These are phyloP conservation scores for Alternaria sp. DNA, from an alignment of 2,329 filamentous ascomycete genomes.

Conservation along the genomic window DNA sequence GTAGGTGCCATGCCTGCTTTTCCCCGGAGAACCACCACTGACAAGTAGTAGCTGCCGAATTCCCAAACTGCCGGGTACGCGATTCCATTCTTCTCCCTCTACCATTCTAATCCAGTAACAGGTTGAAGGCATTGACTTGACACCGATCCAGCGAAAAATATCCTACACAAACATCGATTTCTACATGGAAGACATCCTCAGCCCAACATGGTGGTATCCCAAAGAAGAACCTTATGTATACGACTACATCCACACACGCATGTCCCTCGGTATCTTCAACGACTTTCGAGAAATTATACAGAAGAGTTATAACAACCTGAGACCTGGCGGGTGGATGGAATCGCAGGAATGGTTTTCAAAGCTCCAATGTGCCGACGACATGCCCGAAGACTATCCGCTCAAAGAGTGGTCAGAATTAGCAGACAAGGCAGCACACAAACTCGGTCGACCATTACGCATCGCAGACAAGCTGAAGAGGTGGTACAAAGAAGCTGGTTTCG, in stretches of 20 bases:
- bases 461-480: slow-evolving; percentile 63
- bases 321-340: slow-evolving; percentile 64
- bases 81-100: neutral
- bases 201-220: slow-evolving; percentile 65
- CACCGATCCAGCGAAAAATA: slow-evolving; percentile 49
- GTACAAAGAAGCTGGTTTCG: slow-evolving; percentile 66
- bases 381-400: slow-evolving; percentile 58
- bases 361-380: slow-evolving; percentile 62
- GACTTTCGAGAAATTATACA: slow-evolving; percentile 66
- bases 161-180: slow-evolving; percentile 78
- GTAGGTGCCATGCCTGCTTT: slow-evolving; percentile 33
- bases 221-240: slow-evolving; percentile 46
- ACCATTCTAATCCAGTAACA: slow-evolving; percentile 32
- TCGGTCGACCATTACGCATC: slow-evolving; percentile 60
- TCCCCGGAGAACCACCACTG: slow-evolving; percentile 19
- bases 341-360: slow-evolving; percentile 56
- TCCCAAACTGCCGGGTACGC: slow-evolving; percentile 45
- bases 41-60: slow-evolving; percentile 44
- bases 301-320: slow-evolving; percentile 62
- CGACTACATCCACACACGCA: slow-evolving; percentile 68
- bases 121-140: slow-evolving; percentile 55
- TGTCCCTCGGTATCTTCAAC: slow-evolving; percentile 66
- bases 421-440: slow-evolving; percentile 57
- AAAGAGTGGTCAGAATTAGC: slow-evolving; percentile 58
- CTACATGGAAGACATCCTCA: slow-evolving; percentile 73